Evolutionary conservation across 1,284 basidiomycete species (phyloP), one percentile per base, ranked within the genome.

Genomic region (Sutorius eximius): DNA sequence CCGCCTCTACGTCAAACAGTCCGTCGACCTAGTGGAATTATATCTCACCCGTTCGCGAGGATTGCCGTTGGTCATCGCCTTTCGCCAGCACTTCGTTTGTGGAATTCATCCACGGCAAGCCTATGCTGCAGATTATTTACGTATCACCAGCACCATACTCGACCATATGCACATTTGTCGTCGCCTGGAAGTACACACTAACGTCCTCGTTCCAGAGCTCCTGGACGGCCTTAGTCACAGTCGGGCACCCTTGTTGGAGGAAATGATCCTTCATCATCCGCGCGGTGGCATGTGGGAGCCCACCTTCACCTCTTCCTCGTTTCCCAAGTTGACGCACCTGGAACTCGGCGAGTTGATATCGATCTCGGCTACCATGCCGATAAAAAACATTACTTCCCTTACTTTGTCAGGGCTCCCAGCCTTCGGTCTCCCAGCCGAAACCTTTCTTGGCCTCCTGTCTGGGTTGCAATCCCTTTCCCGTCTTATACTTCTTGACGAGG

Each of bases 41-140:
- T 68, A 68, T 45, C 57, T 69, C 33, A 20, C 46, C 12, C 69
- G 67, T 51, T 69, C 66, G 20, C 66, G 49, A 8, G 69, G 66
- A 41, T 51, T 60, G 27, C 66, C 68, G 12, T 53, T 68, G 34
- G 40, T 32, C n/a, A 49, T 68, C 3, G 27, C 52, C 43, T 72
- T 71, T 51, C 57, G 47, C 42, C 65, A 64, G 20, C 56, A 70
- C 30, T 56, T 60, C 36, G 49, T 59, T 29, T 68, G 51, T 34
- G 60, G 58, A 20, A 27, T 53, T n/a, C 55, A 64, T 49, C 63
- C 56, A 45, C 60, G 52, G 22, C 60, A 56, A 54, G 43, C 42
- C 10, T 53, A 55, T 45, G 55, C 52, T 1, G 32, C 52, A 43
- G 66, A 71, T 33, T 71, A 64, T 43, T 11, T 20, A 24, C 66